Base-by-base conservation (phyloP, 352 stramenopile species). In the Phytophthora palmivora region DNA sequence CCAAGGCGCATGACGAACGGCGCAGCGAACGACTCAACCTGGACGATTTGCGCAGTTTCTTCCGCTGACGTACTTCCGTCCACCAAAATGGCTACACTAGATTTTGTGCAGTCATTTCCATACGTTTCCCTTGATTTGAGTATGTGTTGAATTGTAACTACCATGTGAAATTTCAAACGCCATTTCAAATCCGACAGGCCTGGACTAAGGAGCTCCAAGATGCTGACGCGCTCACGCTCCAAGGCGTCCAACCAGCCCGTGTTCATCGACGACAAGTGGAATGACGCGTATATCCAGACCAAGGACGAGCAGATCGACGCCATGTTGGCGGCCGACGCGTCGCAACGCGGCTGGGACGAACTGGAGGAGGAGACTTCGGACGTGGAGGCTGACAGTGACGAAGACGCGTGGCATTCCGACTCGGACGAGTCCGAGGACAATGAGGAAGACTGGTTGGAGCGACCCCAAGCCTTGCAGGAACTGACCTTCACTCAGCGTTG, bases 231-330 rank as follows among this genome's bases (percentile, higher is more conserved):
- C 16, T 81, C 85, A 54, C 80, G 67, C 33, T 84, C 85, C n/a
- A 73, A 74, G 43, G 81, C 70, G 34, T 76, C 68, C 22, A 89
- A 89, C 42, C 74, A 84, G 71, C 82, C 80, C 21, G 77, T 92
- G 39, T 92, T 94, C 54, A 82, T 91, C 54, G 85, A 93, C 60
- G 84, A 94, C 48, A 76, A 87, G 60, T 94, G 85, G 85, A 92
- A 86, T 47, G 85, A 94, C 74, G 72, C 71, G 54, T 94, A 91
- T 66, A 91, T 94, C 53, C 74, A 87, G 65, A 78, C 80, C 8
- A 91, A 91, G 58, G 85, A 94, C 63, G 83, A 94, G 71, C 76
- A 92, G 77, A 91, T 94, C 57, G 85, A 92, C 56, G 82, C 83
- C 22, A 70, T 90, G 52, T 55, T 89, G 55, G 75, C 79, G 34